Evolutionary conservation across 495 filamentous ascomycete genomes (phyloP).

Genomic region (Hyphodiscus hymeniophilus): DNA sequence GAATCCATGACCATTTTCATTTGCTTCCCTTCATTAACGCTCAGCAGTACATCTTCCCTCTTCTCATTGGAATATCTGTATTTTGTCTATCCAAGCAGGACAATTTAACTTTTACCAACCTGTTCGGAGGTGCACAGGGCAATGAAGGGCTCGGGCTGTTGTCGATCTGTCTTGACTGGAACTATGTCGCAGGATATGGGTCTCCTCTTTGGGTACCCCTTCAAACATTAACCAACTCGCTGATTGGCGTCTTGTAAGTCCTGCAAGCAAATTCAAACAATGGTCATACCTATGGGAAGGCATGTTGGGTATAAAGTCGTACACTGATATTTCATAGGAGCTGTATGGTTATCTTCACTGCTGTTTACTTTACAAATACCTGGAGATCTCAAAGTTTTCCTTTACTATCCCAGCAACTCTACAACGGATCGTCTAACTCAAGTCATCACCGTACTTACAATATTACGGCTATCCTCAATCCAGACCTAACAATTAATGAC

Average conservation of each 20-base stretch:
- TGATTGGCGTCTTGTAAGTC: constrained; percentile 12
- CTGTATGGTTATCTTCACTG: constrained; percentile 10
- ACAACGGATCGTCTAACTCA: constrained; percentile 32
- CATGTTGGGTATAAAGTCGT: too few relatives aligned
- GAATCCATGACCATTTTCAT: too few relatives aligned
- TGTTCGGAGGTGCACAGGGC: constrained; percentile 47
- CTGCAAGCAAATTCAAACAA: too few relatives aligned
- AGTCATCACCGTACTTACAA: constrained; percentile 25
- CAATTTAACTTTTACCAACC: constrained; percentile 43
- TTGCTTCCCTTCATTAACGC: too few relatives aligned
- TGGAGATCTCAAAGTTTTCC: constrained; percentile 42
- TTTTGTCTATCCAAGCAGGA: constrained; percentile 46
- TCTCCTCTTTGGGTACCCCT: constrained; percentile 12
- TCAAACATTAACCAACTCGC: constrained; percentile 8
- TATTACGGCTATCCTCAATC: constrained; percentile 27
- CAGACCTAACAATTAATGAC: constrained; percentile 29
- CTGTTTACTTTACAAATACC: constrained; percentile 35
- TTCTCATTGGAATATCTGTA: constrained; percentile 46
- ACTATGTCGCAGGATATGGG: constrained; percentile 29
- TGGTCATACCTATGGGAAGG: too few relatives aligned
- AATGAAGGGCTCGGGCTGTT: constrained; percentile 38
- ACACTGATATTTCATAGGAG: too few relatives aligned
- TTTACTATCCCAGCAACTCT: constrained; percentile 38
- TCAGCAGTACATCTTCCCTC: constrained; percentile 44
- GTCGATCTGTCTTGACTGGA: constrained; percentile 36